Base-by-base conservation (phyloP, 805 yeast species). In the Metschnikowia orientalis region DNA sequence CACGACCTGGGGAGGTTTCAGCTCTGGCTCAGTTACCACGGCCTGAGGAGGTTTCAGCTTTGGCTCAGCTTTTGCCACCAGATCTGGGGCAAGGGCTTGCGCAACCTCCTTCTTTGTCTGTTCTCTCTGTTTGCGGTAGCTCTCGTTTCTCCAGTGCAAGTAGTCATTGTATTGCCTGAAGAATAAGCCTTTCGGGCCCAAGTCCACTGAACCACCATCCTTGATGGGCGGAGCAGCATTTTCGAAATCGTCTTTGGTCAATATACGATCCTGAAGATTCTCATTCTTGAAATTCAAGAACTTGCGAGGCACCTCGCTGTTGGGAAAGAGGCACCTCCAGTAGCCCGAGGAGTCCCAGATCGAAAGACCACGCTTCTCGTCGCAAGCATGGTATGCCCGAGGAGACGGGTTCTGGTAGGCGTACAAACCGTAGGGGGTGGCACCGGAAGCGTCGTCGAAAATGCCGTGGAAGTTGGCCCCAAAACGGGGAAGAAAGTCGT, bases 271-370 rank as follows among this genome's bases (percentile, higher is more conserved):
- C 4, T 57, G 47, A 11, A 56, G 45, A 26, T 51, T 36, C 24
- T 46, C 41, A 22, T 50, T 37, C 51, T 56, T 48, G 44, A 44
- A 32, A 47, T 42, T 40, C 55, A 63, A 43, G 33, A 61, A 26
- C 38, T 53, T 36, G 49, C 63, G 31, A 47, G 69, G 42, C 40
- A 64, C 29, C 56, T 59, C 50, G 20, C 57, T 38, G 43, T 69
- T 68, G 8, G 95, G 95, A 56, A 89, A 81, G 28, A 90, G 61
- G 59, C 97, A 90, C 51, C 89, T 74, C 97, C 97, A 90, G 56
- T 79, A 73, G 0, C 97, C 97, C 14, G 71, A 67, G 22, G 74
- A 60, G 52, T 87, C 94, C 96, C 97, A 90, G 8, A 77, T 79
- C 0, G 86, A 74, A 5, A 71, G 59, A 3, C 98, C 97, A 6